Percentiles rank a stretch among this genome's conserved stretches.
Evolutionary conservation across 164 flowering plant species (phyloP).

Genomic region (Euptelea pleiosperma): DNA sequence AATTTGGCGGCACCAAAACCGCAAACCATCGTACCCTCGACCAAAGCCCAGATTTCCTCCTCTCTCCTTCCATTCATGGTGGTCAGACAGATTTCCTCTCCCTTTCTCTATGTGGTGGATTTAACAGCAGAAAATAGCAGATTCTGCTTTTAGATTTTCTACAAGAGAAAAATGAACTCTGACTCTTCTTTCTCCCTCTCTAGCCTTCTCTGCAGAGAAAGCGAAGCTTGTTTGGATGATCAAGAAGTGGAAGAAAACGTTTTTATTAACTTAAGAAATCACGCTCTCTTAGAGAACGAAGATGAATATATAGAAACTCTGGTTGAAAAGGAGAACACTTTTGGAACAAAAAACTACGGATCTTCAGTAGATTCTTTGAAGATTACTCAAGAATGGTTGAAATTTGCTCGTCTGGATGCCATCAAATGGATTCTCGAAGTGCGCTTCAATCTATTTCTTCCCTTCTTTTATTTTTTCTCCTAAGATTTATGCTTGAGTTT

Average conservation of each 20-base stretch:
- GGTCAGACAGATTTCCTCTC: slow-evolving; percentile 4
- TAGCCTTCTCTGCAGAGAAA: slow-evolving; percentile 51
- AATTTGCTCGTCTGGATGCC: slow-evolving; percentile 54
- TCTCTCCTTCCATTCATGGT: slow-evolving; percentile 5
- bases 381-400: slow-evolving; percentile 31
- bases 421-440: slow-evolving; percentile 65
- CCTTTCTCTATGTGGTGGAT: neutral
- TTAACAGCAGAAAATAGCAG: too few relatives aligned
- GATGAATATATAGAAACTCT: slow-evolving; percentile 50
- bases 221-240: slow-evolving; percentile 30
- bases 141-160: too few relatives aligned
- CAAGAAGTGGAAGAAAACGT: slow-evolving; percentile 12
- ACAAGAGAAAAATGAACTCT: slow-evolving; percentile 25
- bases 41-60: slow-evolving; percentile 9
- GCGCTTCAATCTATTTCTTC: slow-evolving; percentile 15
- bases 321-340: slow-evolving; percentile 37
- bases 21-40: neutral
- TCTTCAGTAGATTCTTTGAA: slow-evolving; percentile 4
- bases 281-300: slow-evolving; percentile 24
- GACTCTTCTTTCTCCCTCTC: slow-evolving; percentile 29
- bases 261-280: slow-evolving; percentile 6
- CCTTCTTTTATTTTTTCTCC: neutral
- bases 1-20: slow-evolving; percentile 20
- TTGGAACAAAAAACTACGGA: slow-evolving; percentile 4
- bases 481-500: too few relatives aligned